Conservation (phyloP, 2,329 filamentous ascomycete genomes). For the Septoria linicola region DNA sequence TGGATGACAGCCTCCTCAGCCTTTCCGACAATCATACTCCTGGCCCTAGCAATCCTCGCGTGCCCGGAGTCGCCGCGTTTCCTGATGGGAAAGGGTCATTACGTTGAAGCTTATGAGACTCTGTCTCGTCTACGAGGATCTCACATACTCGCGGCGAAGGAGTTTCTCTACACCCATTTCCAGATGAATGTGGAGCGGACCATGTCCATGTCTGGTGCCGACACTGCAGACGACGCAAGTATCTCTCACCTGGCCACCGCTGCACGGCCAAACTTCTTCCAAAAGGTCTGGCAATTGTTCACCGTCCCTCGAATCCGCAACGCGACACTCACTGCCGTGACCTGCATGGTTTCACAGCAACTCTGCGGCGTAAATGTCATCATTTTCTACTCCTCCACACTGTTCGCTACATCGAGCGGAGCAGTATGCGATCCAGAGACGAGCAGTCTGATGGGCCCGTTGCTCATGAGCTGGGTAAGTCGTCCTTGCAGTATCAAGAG, state of each 20-base stretch:
- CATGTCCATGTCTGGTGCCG: too few relatives aligned
- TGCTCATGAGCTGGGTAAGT: conserved; percentile 35
- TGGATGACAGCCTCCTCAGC: conserved; percentile 33
- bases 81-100: conserved; percentile 26
- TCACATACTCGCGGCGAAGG: conserved; percentile 34
- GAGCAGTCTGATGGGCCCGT: conserved; percentile 21
- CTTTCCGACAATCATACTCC: conserved; percentile 32
- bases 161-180: conserved; percentile 33
- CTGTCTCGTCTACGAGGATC: conserved; percentile 28
- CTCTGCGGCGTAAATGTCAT: conserved; percentile 33
- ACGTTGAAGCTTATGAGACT: conserved; percentile 30
- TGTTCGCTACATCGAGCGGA: conserved; percentile 24
- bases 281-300: conserved; percentile 33
- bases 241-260: neutral
- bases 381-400: conserved; percentile 31
- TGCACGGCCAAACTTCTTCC: conserved; percentile 22
- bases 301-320: conserved; percentile 30
- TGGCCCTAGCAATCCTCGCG: conserved; percentile 29
- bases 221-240: neutral
- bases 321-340: conserved; percentile 28
- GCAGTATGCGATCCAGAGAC: conserved; percentile 8
- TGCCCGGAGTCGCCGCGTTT: conserved; percentile 36
- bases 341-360: conserved; percentile 32
- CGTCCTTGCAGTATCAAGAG: too few relatives aligned
- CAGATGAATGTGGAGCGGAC: conserved; percentile 34